Evolutionary conservation across 2,329 filamentous ascomycete genomes (phyloP).

Genomic region (Ophiostoma sp.): DNA sequence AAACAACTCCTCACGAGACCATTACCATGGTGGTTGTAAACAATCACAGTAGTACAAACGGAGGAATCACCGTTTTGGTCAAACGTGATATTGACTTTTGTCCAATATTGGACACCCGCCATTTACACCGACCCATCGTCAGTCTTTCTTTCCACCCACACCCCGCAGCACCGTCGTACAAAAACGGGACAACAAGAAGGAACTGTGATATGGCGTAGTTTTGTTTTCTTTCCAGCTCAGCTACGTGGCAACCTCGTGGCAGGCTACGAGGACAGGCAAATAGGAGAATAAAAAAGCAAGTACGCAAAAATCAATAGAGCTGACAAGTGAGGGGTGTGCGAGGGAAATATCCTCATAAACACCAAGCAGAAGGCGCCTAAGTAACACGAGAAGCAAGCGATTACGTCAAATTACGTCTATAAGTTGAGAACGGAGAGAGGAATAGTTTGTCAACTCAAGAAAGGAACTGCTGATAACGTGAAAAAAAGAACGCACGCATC

Average conservation of each 20-base stretch:
- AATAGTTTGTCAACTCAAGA: not conserved
- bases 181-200: not conserved
- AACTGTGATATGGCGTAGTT: not conserved
- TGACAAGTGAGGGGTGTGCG: not conserved
- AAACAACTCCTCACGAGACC: not conserved
- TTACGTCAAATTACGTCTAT: not conserved
- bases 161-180: not conserved
- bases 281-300: not conserved
- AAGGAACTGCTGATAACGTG: not conserved
- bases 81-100: constrained; percentile 6
- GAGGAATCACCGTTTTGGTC: not conserved
- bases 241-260: not conserved
- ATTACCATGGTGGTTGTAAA: not conserved
- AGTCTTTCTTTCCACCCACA: not conserved
- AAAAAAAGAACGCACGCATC: not conserved
- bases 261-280: not conserved
- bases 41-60: constrained; percentile 7
- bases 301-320: not conserved
- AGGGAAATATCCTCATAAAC: not conserved
- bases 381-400: not conserved
- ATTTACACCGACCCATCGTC: not conserved
- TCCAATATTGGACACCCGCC: not conserved
- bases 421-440: too few species aligned
- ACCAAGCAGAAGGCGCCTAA: not conserved
- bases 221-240: not conserved